Conservation (phyloP, 106 monocot species). For the Dioscorea dumetorum region DNA sequence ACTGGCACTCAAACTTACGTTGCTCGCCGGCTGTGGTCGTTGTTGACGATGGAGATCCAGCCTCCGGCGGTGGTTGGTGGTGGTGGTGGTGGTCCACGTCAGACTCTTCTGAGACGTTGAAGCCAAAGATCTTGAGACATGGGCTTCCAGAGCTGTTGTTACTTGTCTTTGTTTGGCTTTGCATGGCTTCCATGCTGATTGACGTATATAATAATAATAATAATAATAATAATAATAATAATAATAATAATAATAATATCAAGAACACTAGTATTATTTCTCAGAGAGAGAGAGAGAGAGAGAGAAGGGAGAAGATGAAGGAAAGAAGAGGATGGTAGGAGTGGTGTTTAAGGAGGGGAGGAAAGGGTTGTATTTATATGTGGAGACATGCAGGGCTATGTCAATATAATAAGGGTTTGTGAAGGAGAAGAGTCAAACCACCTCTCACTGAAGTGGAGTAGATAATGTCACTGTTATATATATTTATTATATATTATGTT, state of each 20-base stretch:
- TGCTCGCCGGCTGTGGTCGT: neutral
- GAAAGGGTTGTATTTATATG: neutral
- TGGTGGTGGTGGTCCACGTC: neutral
- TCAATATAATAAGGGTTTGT: too few relatives aligned
- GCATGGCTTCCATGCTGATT: too few relatives aligned
- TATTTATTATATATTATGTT: too few relatives aligned
- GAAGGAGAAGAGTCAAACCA: too few relatives aligned
- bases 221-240: too few relatives aligned
- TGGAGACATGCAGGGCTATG: too few relatives aligned
- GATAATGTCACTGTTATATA: too few relatives aligned
- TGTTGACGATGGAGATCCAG: neutral
- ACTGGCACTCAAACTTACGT: constrained; percentile 50
- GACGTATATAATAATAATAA: too few relatives aligned
- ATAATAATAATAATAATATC: too few relatives aligned
- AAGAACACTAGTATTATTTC: too few relatives aligned
- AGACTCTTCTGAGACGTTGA: constrained; percentile 21
- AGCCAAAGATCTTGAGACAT: constrained; percentile 32
- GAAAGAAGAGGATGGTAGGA: neutral
- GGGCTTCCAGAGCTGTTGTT: neutral
- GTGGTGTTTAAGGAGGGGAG: neutral
- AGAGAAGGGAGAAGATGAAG: too few relatives aligned
- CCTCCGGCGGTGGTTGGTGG: neutral
- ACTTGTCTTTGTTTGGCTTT: neutral
- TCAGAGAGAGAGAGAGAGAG: neutral
- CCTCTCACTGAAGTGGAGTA: too few relatives aligned